Evolutionary conservation across 495 filamentous ascomycete species (phyloP), one percentile per base, ranked within the genome.

Genomic region (Letharia lupina): DNA sequence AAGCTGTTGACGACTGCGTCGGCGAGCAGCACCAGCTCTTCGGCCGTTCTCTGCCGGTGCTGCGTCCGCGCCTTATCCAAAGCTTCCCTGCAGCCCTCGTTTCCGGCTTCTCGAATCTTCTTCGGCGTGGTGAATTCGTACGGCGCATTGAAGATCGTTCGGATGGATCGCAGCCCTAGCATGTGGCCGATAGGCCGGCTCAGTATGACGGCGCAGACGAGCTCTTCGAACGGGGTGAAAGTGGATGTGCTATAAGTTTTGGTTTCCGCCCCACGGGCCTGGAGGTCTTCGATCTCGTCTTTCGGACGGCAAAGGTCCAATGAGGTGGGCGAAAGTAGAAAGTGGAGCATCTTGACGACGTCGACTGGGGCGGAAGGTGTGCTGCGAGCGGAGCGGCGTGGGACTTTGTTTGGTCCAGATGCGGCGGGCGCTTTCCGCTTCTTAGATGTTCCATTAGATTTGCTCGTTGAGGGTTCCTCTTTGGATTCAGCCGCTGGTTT

Each of bases 121-220:
- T 71, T 72, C 11, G 74, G 67, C 7, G 68, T 70, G 18, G 52
- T 71, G 60, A 73, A 68, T 40, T 69, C 62, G 61, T 74, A 72
- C 0, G 75, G 75, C n/a, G 66, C 60, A 63, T 77, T 77, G 63
- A 75, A 72, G 40, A 77, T 63, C 7, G 75, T 77, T 31, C 75
- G 65, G 48, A 77, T 77, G 3, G 72, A 70, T 18, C 74, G 65
- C 35, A 75, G 60, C 13, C 75, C 74, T 11, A 75, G 68, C 45
- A 67, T 68, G 58, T 77, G 75, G 28, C 71, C 68, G 40, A 75
- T 75, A 6, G 75, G 74, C 28, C 74, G 68, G 47, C 73, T 74
- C 2, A 77, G 68, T 33, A 77, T 71, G 20, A 73, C 61, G 16
- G 75, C 75, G 56, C 68, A 70, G 18, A 75, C 65, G 2, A 77